Evolutionary conservation across 2,329 filamentous ascomycete species (phyloP), one percentile per base, ranked within the genome.

Genomic region (Stemphylium lycopersici): DNA sequence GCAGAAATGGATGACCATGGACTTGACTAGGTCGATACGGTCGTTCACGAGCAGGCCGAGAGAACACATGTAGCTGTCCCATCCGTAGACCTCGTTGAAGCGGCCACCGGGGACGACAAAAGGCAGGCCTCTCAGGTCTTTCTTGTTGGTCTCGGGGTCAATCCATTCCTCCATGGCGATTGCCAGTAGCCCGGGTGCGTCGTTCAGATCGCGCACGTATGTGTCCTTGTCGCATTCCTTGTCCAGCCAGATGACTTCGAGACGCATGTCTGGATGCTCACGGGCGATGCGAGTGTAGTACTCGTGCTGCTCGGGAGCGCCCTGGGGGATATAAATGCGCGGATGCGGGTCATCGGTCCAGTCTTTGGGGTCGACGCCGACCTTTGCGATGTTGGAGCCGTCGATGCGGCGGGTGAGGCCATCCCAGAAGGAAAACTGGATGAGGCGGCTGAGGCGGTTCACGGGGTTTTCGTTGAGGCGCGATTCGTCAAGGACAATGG

Each of bases 51-150:
- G 80, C 54, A 99, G 83, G 15, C 95, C 95, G 3, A 98, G 81
- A 4, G 93, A 95, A 74, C 93, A 91, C 92, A 99, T 98, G 80
- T 98, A 99, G 74, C 92, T 97, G 77, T 99, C 95, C 95, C 95
- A 99, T 41, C 93, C 93, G 73, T 99, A 99, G 18, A 99, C 79
- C 76, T 99, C 95, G 76, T 99, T 99, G 86, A 99, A 99, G 26
- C 95, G 87, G 20, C 95, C 95, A 55, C 95, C 95, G 0, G 95
- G 95, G 3, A 99, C 95, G n/a, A 98, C 92, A 67, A 98, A 99
- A 0, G 95, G 93, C 54, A 96, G 82, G 3, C 95, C 95, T 32
- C 83, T 83, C 36, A 96, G 79, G 3, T 89, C 89, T 58, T 84
- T 86, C 71, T 90, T 82, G 34, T 88, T 88, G 3, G 89, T 90